These are phyloP conservation scores for Erythrophleum ivorense DNA, from an alignment of 331 rosid genomes.

Conservation along the genomic window DNA sequence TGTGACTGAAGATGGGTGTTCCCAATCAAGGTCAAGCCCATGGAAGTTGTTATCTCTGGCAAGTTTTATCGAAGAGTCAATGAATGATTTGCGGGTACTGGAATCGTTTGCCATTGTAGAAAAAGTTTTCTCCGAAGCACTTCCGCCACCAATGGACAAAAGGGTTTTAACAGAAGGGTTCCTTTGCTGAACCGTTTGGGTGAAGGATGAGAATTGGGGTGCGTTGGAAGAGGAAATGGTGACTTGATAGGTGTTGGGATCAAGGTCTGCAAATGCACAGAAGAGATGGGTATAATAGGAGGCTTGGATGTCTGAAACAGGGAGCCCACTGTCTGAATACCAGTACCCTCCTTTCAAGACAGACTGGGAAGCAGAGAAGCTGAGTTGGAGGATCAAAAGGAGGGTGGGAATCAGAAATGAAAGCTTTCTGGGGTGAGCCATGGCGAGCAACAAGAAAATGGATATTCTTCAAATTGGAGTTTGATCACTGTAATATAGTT, in stretches of 20 bases:
- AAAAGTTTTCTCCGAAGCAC: neutral
- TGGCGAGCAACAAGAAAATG: neutral
- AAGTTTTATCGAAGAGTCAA: neutral
- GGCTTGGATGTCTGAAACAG: neutral
- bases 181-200: neutral
- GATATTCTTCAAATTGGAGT: neutral
- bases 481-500: neutral
- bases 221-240: neutral
- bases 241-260: neutral
- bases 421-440: neutral
- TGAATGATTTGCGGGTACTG: neutral
- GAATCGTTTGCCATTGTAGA: neutral
- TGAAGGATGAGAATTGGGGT: constrained; percentile 13
- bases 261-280: constrained; percentile 18
- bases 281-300: constrained; percentile 8
- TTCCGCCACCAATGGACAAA: constrained; percentile 16
- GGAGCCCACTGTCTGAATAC: neutral
- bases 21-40: constrained; percentile 23
- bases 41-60: constrained; percentile 12
- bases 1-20: neutral
- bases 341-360: constrained; percentile 17
- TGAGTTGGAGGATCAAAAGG: neutral
- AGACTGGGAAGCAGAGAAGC: neutral
- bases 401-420: neutral
- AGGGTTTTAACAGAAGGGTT: constrained; percentile 19